Conservation (phyloP, 176 grass and related monocot species). For the Saccharum spontaneum region DNA sequence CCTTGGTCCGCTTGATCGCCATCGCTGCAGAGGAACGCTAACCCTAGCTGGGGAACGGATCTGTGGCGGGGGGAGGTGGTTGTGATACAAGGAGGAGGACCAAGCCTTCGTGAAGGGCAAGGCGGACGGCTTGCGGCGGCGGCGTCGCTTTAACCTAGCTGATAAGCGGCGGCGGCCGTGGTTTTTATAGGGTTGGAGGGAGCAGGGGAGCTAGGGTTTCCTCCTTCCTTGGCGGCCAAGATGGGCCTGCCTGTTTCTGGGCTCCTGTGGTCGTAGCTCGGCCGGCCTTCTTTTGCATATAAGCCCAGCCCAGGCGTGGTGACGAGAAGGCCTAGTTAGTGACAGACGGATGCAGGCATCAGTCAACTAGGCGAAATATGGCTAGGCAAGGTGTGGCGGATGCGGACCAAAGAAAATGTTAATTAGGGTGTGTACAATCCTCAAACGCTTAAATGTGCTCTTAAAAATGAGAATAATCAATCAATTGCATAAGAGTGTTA, state of each 20-base stretch:
- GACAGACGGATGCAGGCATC: no score
- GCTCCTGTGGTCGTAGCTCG: neutral
- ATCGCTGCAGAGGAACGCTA: slow-evolving; percentile 36
- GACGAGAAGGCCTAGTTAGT: no score
- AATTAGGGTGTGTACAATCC: no score
- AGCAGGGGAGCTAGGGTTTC: neutral
- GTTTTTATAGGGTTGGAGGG: neutral
- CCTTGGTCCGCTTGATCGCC: slow-evolving; percentile 79
- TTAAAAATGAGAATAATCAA: no score
- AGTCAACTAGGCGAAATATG: no score
- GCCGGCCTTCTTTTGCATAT: neutral
- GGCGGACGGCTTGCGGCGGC: slow-evolving; percentile 57
- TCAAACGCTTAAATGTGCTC: no score
- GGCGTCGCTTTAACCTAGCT: slow-evolving; percentile 75
- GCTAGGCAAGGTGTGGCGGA: no score
- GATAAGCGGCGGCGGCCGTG: neutral
- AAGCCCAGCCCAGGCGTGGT: neutral
- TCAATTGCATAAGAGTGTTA: no score
- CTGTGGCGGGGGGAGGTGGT: neutral
- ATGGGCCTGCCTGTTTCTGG: neutral
- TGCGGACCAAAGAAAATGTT: no score
- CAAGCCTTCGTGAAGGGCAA: slow-evolving; percentile 49
- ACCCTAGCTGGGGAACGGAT: slow-evolving; percentile 1
- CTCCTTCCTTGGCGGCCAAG: neutral
- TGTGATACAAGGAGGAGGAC: slow-evolving; percentile 37